phyloP scores from a whole-genome alignment of 176 grass and related monocot species.

The Eremochloa ophiuroides region DNA sequence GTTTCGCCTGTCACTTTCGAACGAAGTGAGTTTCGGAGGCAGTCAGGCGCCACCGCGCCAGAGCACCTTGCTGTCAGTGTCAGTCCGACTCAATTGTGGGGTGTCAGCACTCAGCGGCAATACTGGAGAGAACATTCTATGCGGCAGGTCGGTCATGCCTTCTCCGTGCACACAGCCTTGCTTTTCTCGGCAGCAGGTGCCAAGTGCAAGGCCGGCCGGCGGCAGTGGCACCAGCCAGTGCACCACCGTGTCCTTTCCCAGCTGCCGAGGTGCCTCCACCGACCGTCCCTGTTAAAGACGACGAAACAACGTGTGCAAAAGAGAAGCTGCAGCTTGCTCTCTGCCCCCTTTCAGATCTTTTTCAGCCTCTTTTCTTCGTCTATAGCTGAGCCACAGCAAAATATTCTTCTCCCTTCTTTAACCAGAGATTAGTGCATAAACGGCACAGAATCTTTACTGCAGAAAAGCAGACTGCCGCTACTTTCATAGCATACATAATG shows the following conservation, averaged over 20 bases:
- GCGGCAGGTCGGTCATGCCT: not conserved
- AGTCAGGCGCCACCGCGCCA: conserved; percentile 1
- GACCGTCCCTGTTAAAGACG: conserved; percentile 30
- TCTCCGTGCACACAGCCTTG: conserved; percentile 3
- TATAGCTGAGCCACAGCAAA: not conserved
- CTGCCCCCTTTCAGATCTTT: conserved; percentile 11
- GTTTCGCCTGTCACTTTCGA: not conserved
- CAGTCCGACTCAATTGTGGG: not conserved
- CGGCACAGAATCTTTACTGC: not conserved
- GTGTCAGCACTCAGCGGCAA: not conserved
- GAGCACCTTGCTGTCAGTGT: not conserved
- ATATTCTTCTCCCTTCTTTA: conserved; percentile 15
- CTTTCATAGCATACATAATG: not conserved
- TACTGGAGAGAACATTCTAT: conserved; percentile 19
- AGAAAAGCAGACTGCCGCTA: not conserved
- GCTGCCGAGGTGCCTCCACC: conserved; percentile 24
- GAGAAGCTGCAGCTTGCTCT: conserved; percentile 28
- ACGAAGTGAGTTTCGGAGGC: not conserved
- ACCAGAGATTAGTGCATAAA: not conserved
- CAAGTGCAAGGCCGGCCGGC: not conserved
- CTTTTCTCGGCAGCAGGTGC: not conserved
- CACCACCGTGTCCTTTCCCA: conserved; percentile 24
- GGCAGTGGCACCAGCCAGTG: not conserved
- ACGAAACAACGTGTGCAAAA: conserved; percentile 47
- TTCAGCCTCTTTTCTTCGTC: not conserved